Conservation (phyloP, 208 protist genomes). For the Acanthamoeba castellanii region DNA sequence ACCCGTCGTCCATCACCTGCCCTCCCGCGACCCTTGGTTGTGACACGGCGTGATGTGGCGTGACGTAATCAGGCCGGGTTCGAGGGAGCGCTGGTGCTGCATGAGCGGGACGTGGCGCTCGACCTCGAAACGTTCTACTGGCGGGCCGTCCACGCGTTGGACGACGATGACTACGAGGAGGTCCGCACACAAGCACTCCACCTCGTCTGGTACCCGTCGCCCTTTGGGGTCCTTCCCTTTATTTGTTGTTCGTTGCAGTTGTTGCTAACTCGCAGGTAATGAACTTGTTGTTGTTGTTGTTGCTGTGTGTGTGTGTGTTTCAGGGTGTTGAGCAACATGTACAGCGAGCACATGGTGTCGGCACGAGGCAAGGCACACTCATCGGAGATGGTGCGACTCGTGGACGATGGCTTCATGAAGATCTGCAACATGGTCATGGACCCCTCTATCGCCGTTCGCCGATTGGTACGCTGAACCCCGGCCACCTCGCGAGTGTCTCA, state of each 20-base stretch:
- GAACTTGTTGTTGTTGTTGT: no score
- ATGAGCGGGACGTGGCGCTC: background rate
- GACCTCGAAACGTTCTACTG: conserved; percentile 7
- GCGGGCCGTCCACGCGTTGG: background rate
- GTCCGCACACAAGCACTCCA: conserved; percentile 43
- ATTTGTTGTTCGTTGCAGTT: background rate
- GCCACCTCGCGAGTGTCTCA: no score
- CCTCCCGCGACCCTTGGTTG: background rate
- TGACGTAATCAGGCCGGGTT: conserved; percentile 4
- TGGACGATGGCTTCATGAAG: conserved; percentile 67
- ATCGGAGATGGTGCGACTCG: conserved; percentile 44
- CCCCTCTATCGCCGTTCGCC: background rate
- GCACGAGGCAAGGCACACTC: background rate
- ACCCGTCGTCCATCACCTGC: no score
- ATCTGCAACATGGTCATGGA: conserved; percentile 68
- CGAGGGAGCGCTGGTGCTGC: background rate
- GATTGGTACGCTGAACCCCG: background rate
- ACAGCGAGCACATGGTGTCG: conserved; percentile 18
- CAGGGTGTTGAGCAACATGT: conserved; percentile 69
- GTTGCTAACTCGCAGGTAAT: no score
- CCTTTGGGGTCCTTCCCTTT: background rate
- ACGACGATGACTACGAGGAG: conserved; percentile 54
- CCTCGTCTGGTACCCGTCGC: conserved; percentile 7
- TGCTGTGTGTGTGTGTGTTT: background rate
- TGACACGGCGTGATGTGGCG: background rate